A percentile compares a stretch with the other conserved stretches of the same genome.
Conservation (phyloP, 148 eudicot genomes). For the Cornus suecica region DNA sequence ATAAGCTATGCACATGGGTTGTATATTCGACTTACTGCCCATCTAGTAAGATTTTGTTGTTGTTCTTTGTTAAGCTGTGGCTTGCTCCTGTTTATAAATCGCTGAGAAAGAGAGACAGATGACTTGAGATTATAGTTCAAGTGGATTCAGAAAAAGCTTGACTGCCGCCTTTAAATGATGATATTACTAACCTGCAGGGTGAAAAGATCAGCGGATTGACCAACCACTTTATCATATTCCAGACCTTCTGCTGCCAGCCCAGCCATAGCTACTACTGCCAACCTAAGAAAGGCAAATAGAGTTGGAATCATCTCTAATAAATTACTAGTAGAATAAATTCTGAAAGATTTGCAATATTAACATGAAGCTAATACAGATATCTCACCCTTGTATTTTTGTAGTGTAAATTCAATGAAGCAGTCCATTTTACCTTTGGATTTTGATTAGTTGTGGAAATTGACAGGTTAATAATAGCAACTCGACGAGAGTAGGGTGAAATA, state of each 20-base stretch:
- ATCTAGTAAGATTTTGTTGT: slow-evolving; percentile 96
- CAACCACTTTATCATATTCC: slow-evolving; percentile 82
- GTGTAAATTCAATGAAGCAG: neutral
- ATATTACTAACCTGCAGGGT: slow-evolving; percentile 66
- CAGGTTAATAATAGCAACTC: neutral
- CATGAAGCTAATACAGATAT: neutral
- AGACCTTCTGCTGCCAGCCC: slow-evolving; percentile 98
- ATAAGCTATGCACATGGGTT: neutral
- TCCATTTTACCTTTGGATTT: neutral
- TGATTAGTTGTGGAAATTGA: neutral
- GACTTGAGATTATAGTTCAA: neutral
- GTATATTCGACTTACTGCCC: slow-evolving; percentile 83
- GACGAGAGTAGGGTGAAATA: neutral
- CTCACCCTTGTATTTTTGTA: neutral
- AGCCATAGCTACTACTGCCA: slow-evolving; percentile 94
- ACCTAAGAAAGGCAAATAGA: slow-evolving; percentile 34
- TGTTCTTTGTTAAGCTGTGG: slow-evolving; percentile 69
- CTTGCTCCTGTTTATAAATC: slow-evolving; percentile 88
- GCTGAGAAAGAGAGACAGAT: slow-evolving; percentile 36
- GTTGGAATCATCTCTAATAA: neutral
- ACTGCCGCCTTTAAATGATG: neutral
- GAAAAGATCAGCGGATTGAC: slow-evolving; percentile 98
- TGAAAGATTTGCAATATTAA: slow-evolving; percentile 4
- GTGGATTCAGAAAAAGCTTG: neutral
- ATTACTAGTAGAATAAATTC: neutral